These are phyloP conservation scores for Fusarium sororula DNA, from an alignment of 2,329 filamentous ascomycete genomes.

Conservation along the genomic window DNA sequence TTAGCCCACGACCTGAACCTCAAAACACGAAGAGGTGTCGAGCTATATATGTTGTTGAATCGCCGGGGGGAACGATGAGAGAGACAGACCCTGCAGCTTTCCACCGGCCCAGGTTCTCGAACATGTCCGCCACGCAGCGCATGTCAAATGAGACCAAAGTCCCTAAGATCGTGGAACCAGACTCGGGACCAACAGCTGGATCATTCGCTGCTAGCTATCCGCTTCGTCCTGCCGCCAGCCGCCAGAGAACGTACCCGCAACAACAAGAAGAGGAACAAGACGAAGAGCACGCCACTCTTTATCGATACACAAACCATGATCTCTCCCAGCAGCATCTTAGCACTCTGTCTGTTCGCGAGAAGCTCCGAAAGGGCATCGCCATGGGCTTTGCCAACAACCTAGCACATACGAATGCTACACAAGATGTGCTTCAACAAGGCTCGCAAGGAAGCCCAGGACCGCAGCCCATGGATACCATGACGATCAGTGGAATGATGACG, in stretches of 20 bases:
- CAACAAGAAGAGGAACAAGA: neutral
- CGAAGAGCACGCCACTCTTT: neutral
- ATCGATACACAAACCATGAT: neutral
- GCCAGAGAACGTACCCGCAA: neutral
- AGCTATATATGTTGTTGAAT: slow-evolving; percentile 15
- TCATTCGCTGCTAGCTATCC: neutral
- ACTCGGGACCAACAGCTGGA: too few species aligned
- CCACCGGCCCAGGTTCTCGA: neutral
- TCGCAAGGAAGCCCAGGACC: neutral
- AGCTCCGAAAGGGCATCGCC: slow-evolving; percentile 32
- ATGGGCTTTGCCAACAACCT: slow-evolving; percentile 23
- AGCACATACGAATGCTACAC: neutral
- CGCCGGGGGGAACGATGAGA: slow-evolving; percentile 28
- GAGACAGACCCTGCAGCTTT: slow-evolving; percentile 6
- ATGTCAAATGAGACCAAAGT: neutral
- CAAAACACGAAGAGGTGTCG: slow-evolving; percentile 11
- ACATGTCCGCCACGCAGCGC: neutral
- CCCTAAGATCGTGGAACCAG: neutral
- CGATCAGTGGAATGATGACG: slow-evolving; percentile 12
- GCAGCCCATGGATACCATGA: neutral
- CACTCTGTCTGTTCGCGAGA: slow-evolving; percentile 24
- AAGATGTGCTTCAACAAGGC: neutral
- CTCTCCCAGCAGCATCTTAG: slow-evolving; percentile 21
- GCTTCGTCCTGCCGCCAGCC: neutral
- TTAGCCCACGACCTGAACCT: slow-evolving; percentile 18